A percentile compares a stretch with the other conserved stretches of the same genome.
Conservation (phyloP, 169 alveolate species). For the Plasmodium adleri region DNA sequence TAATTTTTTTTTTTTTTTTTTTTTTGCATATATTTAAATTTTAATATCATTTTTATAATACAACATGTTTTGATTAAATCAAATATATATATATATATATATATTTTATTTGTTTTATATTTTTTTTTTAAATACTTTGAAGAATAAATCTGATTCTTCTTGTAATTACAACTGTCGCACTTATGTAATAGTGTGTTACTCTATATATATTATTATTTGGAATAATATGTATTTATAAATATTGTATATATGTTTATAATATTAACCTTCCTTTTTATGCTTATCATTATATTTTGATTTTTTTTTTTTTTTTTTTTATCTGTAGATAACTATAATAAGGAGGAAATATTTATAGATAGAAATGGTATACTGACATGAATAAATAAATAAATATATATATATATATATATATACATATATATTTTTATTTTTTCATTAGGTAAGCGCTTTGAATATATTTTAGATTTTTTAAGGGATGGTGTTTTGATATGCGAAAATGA, state of each 20-base stretch:
- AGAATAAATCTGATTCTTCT: constrained; percentile 4
- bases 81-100: background rate
- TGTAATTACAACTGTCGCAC: constrained; percentile 6
- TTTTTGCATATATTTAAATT: no score
- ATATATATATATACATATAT: background rate
- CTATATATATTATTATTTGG: no score
- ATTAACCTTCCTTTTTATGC: no score
- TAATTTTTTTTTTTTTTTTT: background rate
- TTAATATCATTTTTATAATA: background rate
- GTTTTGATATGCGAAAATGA: constrained; percentile 69
- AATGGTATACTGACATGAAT: constrained; percentile 19
- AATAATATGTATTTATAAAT: no score
- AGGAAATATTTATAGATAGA: constrained; percentile 69
- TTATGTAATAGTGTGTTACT: no score
- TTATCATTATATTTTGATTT: no score
- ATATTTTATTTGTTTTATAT: background rate
- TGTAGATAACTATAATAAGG: constrained; percentile 37
- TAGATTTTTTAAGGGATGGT: constrained; percentile 61
- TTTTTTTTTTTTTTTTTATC: background rate
- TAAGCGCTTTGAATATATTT: constrained; percentile 45
- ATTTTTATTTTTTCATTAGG: constrained; percentile 3
- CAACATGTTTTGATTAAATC: background rate
- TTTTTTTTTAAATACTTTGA: constrained; percentile 19
- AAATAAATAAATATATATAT: constrained; percentile 9
- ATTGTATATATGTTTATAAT: constrained; percentile 6